These are phyloP conservation scores for Canavalia gladiata DNA, from an alignment of 306 rosid species.

Conservation along the genomic window DNA sequence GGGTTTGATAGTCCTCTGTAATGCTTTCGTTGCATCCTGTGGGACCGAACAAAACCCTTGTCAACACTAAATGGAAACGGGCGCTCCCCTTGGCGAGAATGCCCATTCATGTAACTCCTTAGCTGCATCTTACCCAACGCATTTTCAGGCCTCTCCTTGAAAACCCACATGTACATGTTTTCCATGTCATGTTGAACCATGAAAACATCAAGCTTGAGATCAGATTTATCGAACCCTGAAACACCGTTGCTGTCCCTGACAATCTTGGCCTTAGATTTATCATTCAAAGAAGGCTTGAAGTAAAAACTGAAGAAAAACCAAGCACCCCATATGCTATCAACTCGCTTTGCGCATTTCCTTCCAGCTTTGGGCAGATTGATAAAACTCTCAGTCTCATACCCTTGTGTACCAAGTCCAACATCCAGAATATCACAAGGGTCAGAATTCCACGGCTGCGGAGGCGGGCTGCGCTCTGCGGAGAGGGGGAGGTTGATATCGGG, in stretches of 20 bases:
- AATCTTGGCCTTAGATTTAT: constrained; percentile 85
- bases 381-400: constrained; percentile 78
- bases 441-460: constrained; percentile 74
- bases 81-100: constrained; percentile 97
- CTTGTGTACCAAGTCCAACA: constrained; percentile 85
- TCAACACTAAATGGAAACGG: constrained; percentile 85
- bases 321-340: constrained; percentile 97
- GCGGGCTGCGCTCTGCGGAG: constrained; percentile 85
- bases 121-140: constrained; percentile 98
- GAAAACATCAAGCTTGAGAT: constrained; percentile 90
- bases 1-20: constrained; percentile 95
- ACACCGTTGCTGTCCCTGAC: constrained; percentile 74
- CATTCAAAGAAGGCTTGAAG: constrained; percentile 81
- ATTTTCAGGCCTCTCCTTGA: constrained; percentile 94
- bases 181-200: constrained; percentile 99
- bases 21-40: constrained; percentile 96
- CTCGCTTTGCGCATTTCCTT: constrained; percentile 79
- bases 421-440: constrained; percentile 82
- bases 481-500: constrained; percentile 89
- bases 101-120: constrained; percentile 98
- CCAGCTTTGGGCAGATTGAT: constrained; percentile 72
- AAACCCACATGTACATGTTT: constrained; percentile 99
- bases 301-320: constrained; percentile 96
- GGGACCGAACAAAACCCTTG: constrained; percentile 91
- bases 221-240: constrained; percentile 82